Evolutionary conservation across 805 yeast species (phyloP), one percentile per base, ranked within the genome.

Genomic region (Saccharomyces kudriavzevii): DNA sequence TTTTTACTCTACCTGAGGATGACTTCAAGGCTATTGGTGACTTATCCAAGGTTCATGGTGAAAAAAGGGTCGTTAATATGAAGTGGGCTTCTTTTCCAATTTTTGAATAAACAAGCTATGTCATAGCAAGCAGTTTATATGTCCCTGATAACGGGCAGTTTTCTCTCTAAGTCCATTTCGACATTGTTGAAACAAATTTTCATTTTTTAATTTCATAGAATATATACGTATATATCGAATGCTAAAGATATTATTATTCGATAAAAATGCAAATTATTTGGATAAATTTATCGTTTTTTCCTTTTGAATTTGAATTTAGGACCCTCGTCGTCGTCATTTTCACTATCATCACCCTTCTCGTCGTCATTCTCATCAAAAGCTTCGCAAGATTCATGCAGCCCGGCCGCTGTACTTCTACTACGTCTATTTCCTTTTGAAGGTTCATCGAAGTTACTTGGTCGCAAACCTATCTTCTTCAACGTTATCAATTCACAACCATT

Each of bases 301-400:
- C 68, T 60, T 48, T 58, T 68, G 50, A 74, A 73, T 48, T 63
- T 67, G 54, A 74, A 74, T 17, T 58, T 61, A 2, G 74, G 75
- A 3, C 56, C 69, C 35, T 72, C 74, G 40, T 64, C 68, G 40
- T 63, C 69, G 31, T 62, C 68, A 27, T 60, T 54, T 17, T 52
- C 51, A 3, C 40, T 28, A 5, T 45, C 49, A 29, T 31, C 40
- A 13, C 31, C 54, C 29, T 17, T 14, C n/a, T 20, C 17, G 29
- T 40, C 24, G 47, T n/a, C 13, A 24, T 24, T 40, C n/a, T 29
- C 43, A 35, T 6, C 17, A 2, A 4, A 30, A 13, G 17, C 43
- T 17, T 11, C 10, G 4, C 4, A 35, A 17, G 43, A 35, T 13
- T 24, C 43, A 17, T 4, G 24, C 10, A 24, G 11, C 8, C 22